Evolutionary conservation across 306 rosid species (phyloP), one percentile per base, ranked within the genome.

Genomic region (Rosa chinensis): DNA sequence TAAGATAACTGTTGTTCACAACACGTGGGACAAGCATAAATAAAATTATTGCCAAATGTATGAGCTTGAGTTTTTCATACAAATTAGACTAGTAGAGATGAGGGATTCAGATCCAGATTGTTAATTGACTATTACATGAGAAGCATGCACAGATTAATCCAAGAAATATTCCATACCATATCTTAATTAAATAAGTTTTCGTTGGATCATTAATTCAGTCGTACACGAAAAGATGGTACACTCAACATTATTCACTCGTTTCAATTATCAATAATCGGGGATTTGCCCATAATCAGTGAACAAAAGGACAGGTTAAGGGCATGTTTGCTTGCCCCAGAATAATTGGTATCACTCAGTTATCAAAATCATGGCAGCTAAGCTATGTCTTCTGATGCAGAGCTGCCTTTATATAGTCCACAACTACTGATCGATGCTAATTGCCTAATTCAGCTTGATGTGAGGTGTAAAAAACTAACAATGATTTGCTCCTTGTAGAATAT

Each of bases 311-410:
- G 52, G 52, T 48, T 0, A 48, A 47, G 52, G 14, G 11, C 14
- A 11, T 11, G 16, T 48, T 25, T 25, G 28, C 28, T 10, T 48
- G 56, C 1, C 56, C 8, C 56, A 52, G 71, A 72, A 48, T 64
- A 78, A 58, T 4, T 52, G 56, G 86, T 83, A 78, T 42, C 28
- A 25, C 5, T 42, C 44, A 0, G 44, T 42, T 42, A 42, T 48
- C 16, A 11, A 1, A 48, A 12, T 48, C 47, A 35, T 77, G 58
- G 76, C 67, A 50, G 83, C 21, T 20, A 2, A 76, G 61, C 78
- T 77, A 81, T 79, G 79, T 83, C 75, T 56, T 56, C 71, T 61
- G 75, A 61, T 69, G 86, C 86, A 83, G 80, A 23, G 83, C 70
- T 81, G 83, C 84, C 86, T 85, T 88, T 5, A 89, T 74, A 77